Evolutionary conservation across 768 basidiomycete species (phyloP).

Genomic region (Termitomyces sp.): DNA sequence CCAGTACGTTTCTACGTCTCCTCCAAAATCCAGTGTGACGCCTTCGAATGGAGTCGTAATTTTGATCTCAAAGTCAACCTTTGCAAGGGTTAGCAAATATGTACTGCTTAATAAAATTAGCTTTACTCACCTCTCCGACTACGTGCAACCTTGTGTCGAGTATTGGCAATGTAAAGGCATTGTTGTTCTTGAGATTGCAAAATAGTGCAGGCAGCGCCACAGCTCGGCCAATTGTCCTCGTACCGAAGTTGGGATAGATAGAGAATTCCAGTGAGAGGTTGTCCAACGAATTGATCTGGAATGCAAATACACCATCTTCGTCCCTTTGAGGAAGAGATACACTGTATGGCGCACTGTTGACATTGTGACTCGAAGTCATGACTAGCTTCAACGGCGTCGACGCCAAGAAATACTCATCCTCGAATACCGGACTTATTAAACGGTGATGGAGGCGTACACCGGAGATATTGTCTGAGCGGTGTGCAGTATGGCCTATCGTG

Average conservation of each 20-base stretch:
- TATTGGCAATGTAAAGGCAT: constrained; percentile 65
- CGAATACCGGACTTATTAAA: constrained; percentile 61
- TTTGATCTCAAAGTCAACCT: constrained; percentile 87
- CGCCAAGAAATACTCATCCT: constrained; percentile 60
- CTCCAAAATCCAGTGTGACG: constrained; percentile 90
- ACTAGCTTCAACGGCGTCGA: constrained; percentile 90
- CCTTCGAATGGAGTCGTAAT: constrained; percentile 87
- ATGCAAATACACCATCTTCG: constrained; percentile 68
- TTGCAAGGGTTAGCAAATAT: constrained; percentile 4
- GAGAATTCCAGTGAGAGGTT: constrained; percentile 85
- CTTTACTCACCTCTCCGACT: constrained; percentile 75
- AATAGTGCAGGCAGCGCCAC: constrained; percentile 79
- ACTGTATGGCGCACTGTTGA: constrained; percentile 83
- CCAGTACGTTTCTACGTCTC: constrained; percentile 98
- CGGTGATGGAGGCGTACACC: constrained; percentile 70
- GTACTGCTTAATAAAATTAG: not conserved
- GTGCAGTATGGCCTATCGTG: constrained; percentile 66
- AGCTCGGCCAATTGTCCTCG: constrained; percentile 91
- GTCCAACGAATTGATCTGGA: constrained; percentile 76
- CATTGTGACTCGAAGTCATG: constrained; percentile 83
- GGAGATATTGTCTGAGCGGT: constrained; percentile 24
- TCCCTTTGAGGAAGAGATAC: constrained; percentile 80
- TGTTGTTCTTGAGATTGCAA: constrained; percentile 43
- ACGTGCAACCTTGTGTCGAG: constrained; percentile 89
- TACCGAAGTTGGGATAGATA: constrained; percentile 95